Conservation (phyloP, 495 filamentous ascomycete genomes). For the Neurospora tetraspora region DNA sequence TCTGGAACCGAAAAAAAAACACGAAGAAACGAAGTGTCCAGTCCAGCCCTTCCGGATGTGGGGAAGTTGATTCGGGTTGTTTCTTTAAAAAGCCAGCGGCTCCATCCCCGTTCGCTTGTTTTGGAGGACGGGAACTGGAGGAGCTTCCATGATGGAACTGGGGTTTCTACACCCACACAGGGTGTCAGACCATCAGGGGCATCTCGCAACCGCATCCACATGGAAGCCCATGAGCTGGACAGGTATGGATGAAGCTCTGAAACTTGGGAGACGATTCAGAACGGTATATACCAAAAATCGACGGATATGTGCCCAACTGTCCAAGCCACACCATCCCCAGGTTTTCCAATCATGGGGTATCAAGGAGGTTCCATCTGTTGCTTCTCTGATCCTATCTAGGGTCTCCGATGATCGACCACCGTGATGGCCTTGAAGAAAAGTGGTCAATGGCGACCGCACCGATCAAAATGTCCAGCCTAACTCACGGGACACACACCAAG, state of each 20-base stretch:
- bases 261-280: not conserved
- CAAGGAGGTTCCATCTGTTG: not conserved
- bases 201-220: not conserved
- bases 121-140: not conserved
- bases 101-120: not conserved
- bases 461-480: not conserved
- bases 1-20: not conserved
- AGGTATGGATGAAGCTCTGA: not conserved
- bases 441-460: not conserved
- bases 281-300: not conserved
- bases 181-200: not conserved
- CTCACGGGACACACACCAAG: not conserved
- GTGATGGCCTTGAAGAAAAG: not conserved
- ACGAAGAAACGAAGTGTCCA: not conserved
- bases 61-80: not conserved
- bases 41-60: not conserved
- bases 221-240: not conserved
- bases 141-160: not conserved
- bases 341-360: not conserved
- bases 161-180: not conserved
- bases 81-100: not conserved
- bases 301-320: not conserved
- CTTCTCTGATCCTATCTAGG: not conserved
- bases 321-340: not conserved
- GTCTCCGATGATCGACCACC: not conserved